These are phyloP conservation scores for Stachybotrys echinatus DNA, from an alignment of 2,329 filamentous ascomycete genomes.

Conservation along the genomic window DNA sequence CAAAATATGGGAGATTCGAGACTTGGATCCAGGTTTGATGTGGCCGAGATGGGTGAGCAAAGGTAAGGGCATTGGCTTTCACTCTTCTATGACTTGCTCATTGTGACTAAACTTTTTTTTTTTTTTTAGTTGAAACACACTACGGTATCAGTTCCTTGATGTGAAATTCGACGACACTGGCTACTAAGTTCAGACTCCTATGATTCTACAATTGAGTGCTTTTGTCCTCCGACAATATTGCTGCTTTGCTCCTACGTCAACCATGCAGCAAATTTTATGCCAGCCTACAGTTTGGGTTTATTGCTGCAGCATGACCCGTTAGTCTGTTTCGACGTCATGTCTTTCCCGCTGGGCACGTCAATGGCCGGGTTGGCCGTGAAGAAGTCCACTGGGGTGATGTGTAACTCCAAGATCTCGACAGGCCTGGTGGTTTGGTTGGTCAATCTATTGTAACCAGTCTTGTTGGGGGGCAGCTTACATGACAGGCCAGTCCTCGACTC, in stretches of 20 bases:
- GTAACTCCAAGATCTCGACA: conserved; percentile 44
- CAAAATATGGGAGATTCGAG: conserved; percentile 10
- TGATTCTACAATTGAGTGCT: neutral
- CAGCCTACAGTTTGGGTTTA: neutral
- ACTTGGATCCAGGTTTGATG: conserved; percentile 7
- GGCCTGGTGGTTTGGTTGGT: conserved; percentile 31
- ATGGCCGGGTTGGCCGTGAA: conserved; percentile 42
- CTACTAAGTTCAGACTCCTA: too few relatives aligned
- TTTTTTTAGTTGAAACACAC: conserved; percentile 4
- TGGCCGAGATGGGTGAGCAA: conserved; percentile 9
- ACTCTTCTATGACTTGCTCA: neutral
- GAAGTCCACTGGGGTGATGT: conserved; percentile 43
- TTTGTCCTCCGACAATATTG: too few relatives aligned
- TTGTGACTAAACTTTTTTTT: too few relatives aligned
- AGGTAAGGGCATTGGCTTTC: conserved; percentile 2
- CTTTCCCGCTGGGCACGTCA: conserved; percentile 27
- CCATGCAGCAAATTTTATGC: too few relatives aligned
- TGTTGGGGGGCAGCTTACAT: conserved; percentile 32
- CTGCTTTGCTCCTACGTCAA: too few relatives aligned
- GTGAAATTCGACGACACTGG: too few relatives aligned
- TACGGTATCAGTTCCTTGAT: conserved; percentile 9
- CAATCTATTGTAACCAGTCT: neutral
- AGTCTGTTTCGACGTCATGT: conserved; percentile 3
- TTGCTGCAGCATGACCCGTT: neutral
- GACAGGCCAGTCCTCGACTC: conserved; percentile 45